These are phyloP conservation scores for Leptomonas pyrrhocoris DNA, from an alignment of 208 protist genomes.

Conservation along the genomic window DNA sequence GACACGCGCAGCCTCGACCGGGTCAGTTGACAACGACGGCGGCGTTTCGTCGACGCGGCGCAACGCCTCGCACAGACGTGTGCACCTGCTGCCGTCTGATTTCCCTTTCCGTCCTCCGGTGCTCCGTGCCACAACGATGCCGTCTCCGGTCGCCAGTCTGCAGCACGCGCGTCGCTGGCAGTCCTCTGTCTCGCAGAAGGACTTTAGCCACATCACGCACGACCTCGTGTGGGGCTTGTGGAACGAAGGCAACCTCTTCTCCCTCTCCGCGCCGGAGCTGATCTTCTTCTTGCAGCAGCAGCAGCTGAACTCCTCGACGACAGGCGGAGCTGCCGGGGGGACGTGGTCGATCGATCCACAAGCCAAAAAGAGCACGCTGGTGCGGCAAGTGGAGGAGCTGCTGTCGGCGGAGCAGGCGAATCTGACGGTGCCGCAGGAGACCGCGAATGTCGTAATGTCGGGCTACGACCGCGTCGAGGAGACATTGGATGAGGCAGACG, in stretches of 20 bases:
- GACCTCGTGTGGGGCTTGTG: conserved; percentile 89
- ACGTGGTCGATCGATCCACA: conserved; percentile 28
- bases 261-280: conserved; percentile 82
- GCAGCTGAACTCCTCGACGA: conserved; percentile 28
- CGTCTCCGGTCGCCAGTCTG: background rate
- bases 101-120: background rate
- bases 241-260: conserved; percentile 94
- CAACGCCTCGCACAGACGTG: background rate
- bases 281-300: conserved; percentile 70
- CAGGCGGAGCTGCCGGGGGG: background rate
- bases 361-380: conserved; percentile 83
- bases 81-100: background rate
- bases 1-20: background rate
- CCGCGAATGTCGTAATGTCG: conserved; percentile 44
- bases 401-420: conserved; percentile 77
- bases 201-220: conserved; percentile 72
- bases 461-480: conserved; percentile 81
- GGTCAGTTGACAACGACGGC: too few species aligned
- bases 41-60: background rate
- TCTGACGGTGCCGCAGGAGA: conserved; percentile 35
- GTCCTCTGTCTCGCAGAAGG: conserved; percentile 19
- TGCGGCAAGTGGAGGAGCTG: conserved; percentile 88
- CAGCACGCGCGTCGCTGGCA: conserved; percentile 14
- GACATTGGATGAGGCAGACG: conserved; percentile 86
- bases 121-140: background rate